These are phyloP conservation scores for Acer campestre DNA, from an alignment of 345 rosid genomes.

Conservation along the genomic window DNA sequence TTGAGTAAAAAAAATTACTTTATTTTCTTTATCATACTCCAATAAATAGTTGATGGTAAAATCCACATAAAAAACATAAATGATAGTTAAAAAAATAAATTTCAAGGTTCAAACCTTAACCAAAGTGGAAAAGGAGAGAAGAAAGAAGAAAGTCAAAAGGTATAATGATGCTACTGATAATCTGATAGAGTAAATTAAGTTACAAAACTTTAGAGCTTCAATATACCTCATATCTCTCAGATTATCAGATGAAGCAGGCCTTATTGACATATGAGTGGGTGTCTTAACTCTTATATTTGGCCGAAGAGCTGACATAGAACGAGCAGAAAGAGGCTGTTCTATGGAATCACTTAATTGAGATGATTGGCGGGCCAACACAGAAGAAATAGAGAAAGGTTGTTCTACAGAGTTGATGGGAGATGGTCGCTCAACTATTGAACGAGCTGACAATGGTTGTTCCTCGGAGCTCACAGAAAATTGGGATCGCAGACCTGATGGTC, in stretches of 20 bases:
- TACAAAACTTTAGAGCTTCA: not conserved
- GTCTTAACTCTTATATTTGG: constrained; percentile 39
- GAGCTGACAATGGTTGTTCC: constrained; percentile 45
- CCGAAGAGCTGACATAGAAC: constrained; percentile 48
- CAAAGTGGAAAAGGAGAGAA: not conserved
- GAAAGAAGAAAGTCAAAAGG: not conserved
- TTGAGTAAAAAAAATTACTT: not conserved
- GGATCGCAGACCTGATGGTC: constrained; percentile 35
- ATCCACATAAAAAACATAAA: constrained; percentile 1
- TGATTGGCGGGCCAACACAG: constrained; percentile 34
- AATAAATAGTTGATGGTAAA: not conserved
- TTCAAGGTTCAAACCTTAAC: constrained; percentile 6
- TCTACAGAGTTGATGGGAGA: constrained; percentile 45
- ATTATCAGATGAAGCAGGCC: constrained; percentile 54
- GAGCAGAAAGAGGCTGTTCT: constrained; percentile 59
- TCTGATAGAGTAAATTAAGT: not conserved
- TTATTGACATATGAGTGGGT: constrained; percentile 48
- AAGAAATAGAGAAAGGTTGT: constrained; percentile 46
- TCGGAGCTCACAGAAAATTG: constrained; percentile 28
- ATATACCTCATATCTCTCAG: constrained; percentile 65
- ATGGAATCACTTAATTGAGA: constrained; percentile 35
- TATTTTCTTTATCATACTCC: not conserved
- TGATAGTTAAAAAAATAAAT: not conserved
- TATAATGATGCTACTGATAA: not conserved
- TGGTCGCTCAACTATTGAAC: constrained; percentile 18